Base-by-base conservation (phyloP, 2,329 filamentous ascomycete species). In the Xylariaceae sp. region DNA sequence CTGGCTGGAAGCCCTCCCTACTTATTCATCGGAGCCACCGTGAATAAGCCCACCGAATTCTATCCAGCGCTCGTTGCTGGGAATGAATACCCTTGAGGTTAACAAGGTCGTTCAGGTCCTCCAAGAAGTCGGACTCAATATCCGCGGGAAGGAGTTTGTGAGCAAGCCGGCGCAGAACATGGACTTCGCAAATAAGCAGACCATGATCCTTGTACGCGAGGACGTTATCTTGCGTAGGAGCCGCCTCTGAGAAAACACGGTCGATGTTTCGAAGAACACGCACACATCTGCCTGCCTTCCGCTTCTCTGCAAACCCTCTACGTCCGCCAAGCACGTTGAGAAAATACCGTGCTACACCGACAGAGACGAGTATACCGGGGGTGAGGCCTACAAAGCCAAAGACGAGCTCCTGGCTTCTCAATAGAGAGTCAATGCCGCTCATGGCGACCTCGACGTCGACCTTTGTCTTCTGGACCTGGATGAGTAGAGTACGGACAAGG, bases 401-500 rank as follows among this genome's bases (percentile, higher is more conserved):
- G 23, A 99, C 90, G 52, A 99, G 82, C 72, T 99, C 93, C 72
- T 99, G 94, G 69, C 92, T 97, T 77, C 94, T 96, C 59, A 99
- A 81, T 37, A 99, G 82, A 39, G 91, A 86, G 77, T 99, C 93
- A 65, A 99, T 99, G 15, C 94, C 94, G 61, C 89, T 91, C 77
- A 99, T 92, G 11, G 94, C 94, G 62, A 97, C 87, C 74, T 99
- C 94, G 10, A 99, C 86, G 70, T 99, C 94, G 7, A 99, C 94
- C 78, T 99, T 99, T 18, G 94, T 97, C 80, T 99, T 99, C 71
- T 99, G 94, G 44, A 99, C 88, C 72, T 99, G 94, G 57, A 99
- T 97, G 50, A 99, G 80, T 34, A 99, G 83, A 3, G 93, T 92
- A 55, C 93, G 87, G 41, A 97, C 83, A 34, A 99, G 81, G 68